Percentiles rank a stretch among this genome's conserved stretches.
Conservation (phyloP, 345 rosid species). For the Melaleuca alternifolia region DNA sequence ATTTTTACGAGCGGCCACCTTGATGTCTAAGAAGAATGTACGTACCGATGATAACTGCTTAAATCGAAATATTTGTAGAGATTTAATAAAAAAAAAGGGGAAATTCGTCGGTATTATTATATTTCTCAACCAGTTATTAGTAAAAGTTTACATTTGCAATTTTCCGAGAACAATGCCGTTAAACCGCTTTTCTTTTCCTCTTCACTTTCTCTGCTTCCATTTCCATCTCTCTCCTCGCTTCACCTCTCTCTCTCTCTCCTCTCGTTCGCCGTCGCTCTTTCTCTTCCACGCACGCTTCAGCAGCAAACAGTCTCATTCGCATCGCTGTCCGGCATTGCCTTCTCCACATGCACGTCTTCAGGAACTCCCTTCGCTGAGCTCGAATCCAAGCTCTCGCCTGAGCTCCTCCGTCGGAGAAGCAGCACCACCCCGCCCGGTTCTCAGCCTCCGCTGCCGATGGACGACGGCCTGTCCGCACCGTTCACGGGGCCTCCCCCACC, state of each 20-base stretch:
- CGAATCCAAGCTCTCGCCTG: neutral
- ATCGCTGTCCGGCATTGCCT: neutral
- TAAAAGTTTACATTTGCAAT: neutral
- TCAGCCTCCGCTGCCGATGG: neutral
- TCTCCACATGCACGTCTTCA: neutral
- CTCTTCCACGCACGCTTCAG: neutral
- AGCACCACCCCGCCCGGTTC: neutral
- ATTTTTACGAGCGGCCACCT: neutral
- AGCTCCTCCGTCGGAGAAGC: neutral
- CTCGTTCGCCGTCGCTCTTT: neutral
- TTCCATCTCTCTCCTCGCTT: neutral
- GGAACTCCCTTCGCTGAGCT: neutral
- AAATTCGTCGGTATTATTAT: neutral
- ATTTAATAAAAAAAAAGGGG: neutral
- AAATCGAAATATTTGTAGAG: neutral
- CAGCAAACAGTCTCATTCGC: neutral
- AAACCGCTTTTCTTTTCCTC: neutral
- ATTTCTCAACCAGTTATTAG: neutral
- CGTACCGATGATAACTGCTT: neutral
- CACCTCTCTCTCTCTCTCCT: neutral
- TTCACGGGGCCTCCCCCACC: neutral
- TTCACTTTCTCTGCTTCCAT: neutral
- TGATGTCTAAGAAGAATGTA: neutral
- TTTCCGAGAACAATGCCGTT: neutral
- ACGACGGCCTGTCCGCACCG: neutral